Evolutionary conservation across 768 basidiomycete species (phyloP), one percentile per base, ranked within the genome.

Genomic region (Leccinum arenicola): DNA sequence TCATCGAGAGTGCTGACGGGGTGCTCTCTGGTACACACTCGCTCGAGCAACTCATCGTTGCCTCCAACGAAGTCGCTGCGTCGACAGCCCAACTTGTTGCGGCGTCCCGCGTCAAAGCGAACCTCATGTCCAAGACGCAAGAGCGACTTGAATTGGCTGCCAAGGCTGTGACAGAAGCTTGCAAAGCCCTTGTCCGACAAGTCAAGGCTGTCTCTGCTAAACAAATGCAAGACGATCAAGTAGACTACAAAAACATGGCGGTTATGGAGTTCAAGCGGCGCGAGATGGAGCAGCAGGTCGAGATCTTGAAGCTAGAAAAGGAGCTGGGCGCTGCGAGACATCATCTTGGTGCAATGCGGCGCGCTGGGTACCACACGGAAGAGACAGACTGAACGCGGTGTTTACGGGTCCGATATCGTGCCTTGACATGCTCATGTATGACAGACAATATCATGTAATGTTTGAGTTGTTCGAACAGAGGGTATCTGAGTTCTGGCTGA

Each of bases 261-360:
- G 87, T 80, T 47, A 80, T 97, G 68, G 95, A 99, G 75, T 98
- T 95, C 84, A 98, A 98, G 82, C 90, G 85, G 69, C 83, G 88
- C 52, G 96, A 98, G 83, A 98, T 99, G 95, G 97, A 98, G 77
- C 94, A 96, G 69, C 95, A 98, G 75, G 97, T 98, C n/a, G 92
- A 96, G 73, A 97, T 99, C 65, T 78, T 99, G 65, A 95, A 89
- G 71, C 75, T 98, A 66, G 97, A 98, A 80, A 97, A 97, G 78
- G 95, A 98, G 0, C 78, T 99, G 38, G 91, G 91, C 21, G 95
- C 87, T 49, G 90, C 92, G 19, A 84, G 92, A 61, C 89, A 90
- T 72, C 82, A 83, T 62, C 75, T 94, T 57, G 92, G 92, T 29
- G 85, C 84, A 19, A 93, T 94, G 91, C 82, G 92, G 66, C 82